Evolutionary conservation across 2,329 filamentous ascomycete species (phyloP), one percentile per base, ranked within the genome.

Genomic region (Pseudocercospora macadamiae): DNA sequence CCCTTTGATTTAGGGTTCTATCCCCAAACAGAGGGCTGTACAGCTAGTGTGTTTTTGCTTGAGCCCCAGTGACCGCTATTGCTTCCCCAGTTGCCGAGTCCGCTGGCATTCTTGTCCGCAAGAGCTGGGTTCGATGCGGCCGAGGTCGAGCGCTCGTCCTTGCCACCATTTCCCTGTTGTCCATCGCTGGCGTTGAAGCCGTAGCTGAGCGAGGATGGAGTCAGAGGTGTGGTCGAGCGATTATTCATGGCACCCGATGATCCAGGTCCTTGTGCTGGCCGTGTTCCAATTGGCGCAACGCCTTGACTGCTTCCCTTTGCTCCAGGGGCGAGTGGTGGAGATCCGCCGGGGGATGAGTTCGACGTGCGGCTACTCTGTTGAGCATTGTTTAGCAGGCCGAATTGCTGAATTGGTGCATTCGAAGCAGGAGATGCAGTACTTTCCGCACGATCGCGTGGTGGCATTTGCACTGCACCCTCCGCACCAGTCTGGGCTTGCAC

Each of bases 21-120:
- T 68, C 93, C 93, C 93, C 93, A 97, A 67, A 97, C 93, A 65
- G 91, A 96, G 65, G 93, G 92, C 74, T 96, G 91, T 62, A 93
- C 89, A 65, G 92, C 90, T 62, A 96, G 86, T 51, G 86, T 86
- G 65, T 87, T 90, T 70, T 90, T 91, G 70, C 68, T 66, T 19
- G 87, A 88, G 60, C 91, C 90, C 93, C 93, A 96, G 45, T 93
- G 90, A 36, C 87, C 89, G 65, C 87, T 88, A 66, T 89, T 89
- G 71, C 86, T 88, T 55, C 89, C 87, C 93, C 93, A 96, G 16
- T 88, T 81, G 63, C 79, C 78, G n/a, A 76, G 70, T 42, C 74
- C 73, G 55, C 64, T 64, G 71, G 69, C 72, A 44, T 73, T 74
- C 68, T 80, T 80, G 64, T 80, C 78, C 36, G 73, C 71, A 47